Percentiles rank a stretch among this genome's conserved stretches.
Conservation (phyloP, 164 flowering plant species). For the Euptelea pleiosperma region DNA sequence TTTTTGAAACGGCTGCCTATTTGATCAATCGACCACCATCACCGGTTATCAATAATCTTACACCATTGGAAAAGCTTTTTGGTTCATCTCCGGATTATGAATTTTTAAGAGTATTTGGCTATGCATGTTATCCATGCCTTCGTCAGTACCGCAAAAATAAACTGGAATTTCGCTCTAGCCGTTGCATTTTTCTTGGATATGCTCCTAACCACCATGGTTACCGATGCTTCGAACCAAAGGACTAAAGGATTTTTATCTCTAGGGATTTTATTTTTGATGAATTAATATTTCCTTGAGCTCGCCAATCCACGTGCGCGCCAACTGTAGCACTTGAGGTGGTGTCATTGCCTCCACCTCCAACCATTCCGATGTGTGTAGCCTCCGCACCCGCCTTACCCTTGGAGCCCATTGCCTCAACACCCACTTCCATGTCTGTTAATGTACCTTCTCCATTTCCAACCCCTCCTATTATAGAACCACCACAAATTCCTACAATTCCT, state of each 20-base stretch:
- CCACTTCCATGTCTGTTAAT: no score
- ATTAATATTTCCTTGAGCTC: constrained; percentile 9
- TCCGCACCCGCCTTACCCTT: no score
- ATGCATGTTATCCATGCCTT: constrained; percentile 5
- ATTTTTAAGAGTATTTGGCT: neutral
- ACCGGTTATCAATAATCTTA: neutral
- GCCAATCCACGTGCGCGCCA: no score
- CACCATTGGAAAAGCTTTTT: constrained; percentile 8
- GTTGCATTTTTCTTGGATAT: constrained; percentile 14
- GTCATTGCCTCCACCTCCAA: neutral
- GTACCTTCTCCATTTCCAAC: no score
- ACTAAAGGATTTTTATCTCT: neutral
- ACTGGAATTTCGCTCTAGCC: neutral
- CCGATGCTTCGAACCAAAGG: neutral
- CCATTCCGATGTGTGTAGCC: no score
- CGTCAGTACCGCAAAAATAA: constrained; percentile 5
- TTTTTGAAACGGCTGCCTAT: neutral
- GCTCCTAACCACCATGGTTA: constrained; percentile 5
- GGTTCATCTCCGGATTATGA: neutral
- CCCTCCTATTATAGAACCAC: no score
- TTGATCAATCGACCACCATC: neutral
- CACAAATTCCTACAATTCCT: no score
- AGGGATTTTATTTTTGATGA: constrained; percentile 13
- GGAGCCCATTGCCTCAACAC: no score
- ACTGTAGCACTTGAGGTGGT: neutral